These are phyloP conservation scores for Pyronema domesticum DNA, from an alignment of 495 filamentous ascomycete species.

Conservation along the genomic window DNA sequence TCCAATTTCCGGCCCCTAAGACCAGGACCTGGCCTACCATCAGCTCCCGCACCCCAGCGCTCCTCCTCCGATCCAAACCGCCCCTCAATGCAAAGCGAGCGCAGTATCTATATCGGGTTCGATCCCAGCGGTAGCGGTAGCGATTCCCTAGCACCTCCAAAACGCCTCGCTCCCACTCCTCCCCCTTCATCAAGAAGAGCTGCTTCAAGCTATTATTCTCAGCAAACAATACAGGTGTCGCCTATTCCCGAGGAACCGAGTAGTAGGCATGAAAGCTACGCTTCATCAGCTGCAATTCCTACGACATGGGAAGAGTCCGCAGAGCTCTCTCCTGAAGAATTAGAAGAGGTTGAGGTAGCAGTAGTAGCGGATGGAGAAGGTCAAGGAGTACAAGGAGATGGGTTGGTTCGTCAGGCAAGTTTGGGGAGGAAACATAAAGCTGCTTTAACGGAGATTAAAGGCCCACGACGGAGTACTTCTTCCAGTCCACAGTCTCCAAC, in stretches of 20 bases:
- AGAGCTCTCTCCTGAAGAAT: neutral
- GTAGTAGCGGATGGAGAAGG: neutral
- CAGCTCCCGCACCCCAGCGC: too few species aligned
- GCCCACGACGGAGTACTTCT: neutral
- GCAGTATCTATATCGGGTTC: constrained; percentile 23
- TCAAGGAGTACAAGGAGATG: constrained; percentile 34
- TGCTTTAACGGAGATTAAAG: constrained; percentile 19
- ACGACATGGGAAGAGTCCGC: constrained; percentile 38
- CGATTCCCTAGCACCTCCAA: neutral
- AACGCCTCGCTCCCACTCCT: constrained; percentile 24
- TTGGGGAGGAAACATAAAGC: constrained; percentile 21
- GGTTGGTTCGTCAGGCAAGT: constrained; percentile 50
- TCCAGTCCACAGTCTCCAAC: too few species aligned
- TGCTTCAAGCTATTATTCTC: constrained; percentile 50
- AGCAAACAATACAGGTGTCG: constrained; percentile 57
- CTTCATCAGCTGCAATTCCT: constrained; percentile 67
- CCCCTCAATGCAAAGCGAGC: constrained; percentile 17
- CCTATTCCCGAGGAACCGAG: constrained; percentile 69
- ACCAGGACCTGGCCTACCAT: too few species aligned
- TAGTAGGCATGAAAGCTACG: constrained; percentile 48
- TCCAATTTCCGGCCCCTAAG: too few species aligned
- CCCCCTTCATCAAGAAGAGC: constrained; percentile 53
- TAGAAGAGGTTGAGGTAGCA: neutral
- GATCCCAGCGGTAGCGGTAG: constrained; percentile 8
- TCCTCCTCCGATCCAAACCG: neutral